A percentile compares a stretch with the other conserved stretches of the same genome.
Conservation (phyloP, 1,284 basidiomycete species). For the Malassezia japonica region DNA sequence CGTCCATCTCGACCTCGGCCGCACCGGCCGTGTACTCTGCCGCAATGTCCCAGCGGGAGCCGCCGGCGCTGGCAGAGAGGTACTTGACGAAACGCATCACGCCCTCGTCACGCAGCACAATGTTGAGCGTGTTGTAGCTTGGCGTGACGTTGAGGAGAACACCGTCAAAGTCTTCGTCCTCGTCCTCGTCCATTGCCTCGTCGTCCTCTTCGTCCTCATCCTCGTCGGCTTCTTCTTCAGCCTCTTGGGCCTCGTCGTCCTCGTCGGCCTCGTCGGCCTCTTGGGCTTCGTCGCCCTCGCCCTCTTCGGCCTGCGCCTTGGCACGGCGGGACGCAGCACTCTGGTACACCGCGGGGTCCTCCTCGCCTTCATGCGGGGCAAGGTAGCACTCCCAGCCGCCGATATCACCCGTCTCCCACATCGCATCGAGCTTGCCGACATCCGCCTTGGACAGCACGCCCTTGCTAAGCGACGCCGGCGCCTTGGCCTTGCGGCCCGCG, state of each 20-base stretch:
- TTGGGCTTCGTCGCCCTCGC: slow-evolving; percentile 17
- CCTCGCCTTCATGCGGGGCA: slow-evolving; percentile 79
- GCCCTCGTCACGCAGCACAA: slow-evolving; percentile 82
- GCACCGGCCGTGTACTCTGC: slow-evolving; percentile 42
- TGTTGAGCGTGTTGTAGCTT: slow-evolving; percentile 76
- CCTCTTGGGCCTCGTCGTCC: slow-evolving; percentile 53
- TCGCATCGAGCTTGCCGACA: slow-evolving; percentile 40
- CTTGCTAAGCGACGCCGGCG: slow-evolving; percentile 5
- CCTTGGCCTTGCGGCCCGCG: slow-evolving; percentile 42
- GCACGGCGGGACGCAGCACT: slow-evolving; percentile 48
- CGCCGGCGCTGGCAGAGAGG: slow-evolving; percentile 36
- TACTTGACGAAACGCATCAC: slow-evolving; percentile 59
- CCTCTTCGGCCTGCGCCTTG: slow-evolving; percentile 3
- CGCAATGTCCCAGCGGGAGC: slow-evolving; percentile 43
- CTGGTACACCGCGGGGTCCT: slow-evolving; percentile 73
- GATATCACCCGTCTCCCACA: slow-evolving; percentile 68
- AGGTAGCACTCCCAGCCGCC: slow-evolving; percentile 98
- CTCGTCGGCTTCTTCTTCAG: slow-evolving; percentile 53
- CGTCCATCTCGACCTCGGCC: slow-evolving; percentile 31
- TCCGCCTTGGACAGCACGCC: slow-evolving; percentile 24
- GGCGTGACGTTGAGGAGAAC: slow-evolving; percentile 82
- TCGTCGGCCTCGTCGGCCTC: slow-evolving; percentile 52
- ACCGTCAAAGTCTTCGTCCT: slow-evolving; percentile 62
- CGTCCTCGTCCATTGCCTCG: slow-evolving; percentile 49
- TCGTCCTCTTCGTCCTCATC: slow-evolving; percentile 50